A percentile compares a stretch with the other conserved stretches of the same genome.
Evolutionary conservation across 768 basidiomycete species (phyloP).

Genomic region (Kwoniella dendrophila): DNA sequence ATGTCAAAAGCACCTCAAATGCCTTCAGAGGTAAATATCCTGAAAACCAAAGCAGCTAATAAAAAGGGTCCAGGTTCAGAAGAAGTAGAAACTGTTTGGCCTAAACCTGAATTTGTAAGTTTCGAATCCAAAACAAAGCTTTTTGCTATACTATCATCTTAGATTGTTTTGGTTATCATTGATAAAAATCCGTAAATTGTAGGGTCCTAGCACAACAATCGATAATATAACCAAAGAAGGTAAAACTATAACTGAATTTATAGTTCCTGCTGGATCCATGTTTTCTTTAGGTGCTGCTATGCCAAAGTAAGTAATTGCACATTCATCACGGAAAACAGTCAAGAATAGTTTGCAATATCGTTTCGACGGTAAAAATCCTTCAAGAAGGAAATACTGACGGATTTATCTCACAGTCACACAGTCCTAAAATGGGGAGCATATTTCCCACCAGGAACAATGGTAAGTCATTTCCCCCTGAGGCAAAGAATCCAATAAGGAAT

Average conservation of each 20-base stretch:
- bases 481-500: background rate
- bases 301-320: slow-evolving; percentile 27
- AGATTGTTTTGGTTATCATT: background rate
- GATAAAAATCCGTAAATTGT: too few species aligned
- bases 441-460: slow-evolving; percentile 51
- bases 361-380: too few species aligned
- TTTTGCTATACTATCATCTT: background rate
- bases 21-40: slow-evolving; percentile 47
- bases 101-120: slow-evolving; percentile 51
- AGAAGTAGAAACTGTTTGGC: slow-evolving; percentile 44
- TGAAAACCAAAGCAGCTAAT: slow-evolving; percentile 45
- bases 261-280: slow-evolving; percentile 50
- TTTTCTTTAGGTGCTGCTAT: slow-evolving; percentile 46
- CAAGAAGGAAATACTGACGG: too few species aligned
- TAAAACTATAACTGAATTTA: slow-evolving; percentile 37
- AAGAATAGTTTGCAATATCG: background rate
- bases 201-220: slow-evolving; percentile 35
- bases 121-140: too few species aligned
- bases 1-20: slow-evolving; percentile 28
- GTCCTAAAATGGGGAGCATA: slow-evolving; percentile 37
- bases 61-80: slow-evolving; percentile 37
- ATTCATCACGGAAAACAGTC: background rate
- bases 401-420: slow-evolving; percentile 25
- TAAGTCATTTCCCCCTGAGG: slow-evolving; percentile 16
- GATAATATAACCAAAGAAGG: slow-evolving; percentile 37